Percentiles rank a stretch among this genome's conserved stretches.
Conservation (phyloP, 305 asterid genomes). For the Solanum hybrid region DNA sequence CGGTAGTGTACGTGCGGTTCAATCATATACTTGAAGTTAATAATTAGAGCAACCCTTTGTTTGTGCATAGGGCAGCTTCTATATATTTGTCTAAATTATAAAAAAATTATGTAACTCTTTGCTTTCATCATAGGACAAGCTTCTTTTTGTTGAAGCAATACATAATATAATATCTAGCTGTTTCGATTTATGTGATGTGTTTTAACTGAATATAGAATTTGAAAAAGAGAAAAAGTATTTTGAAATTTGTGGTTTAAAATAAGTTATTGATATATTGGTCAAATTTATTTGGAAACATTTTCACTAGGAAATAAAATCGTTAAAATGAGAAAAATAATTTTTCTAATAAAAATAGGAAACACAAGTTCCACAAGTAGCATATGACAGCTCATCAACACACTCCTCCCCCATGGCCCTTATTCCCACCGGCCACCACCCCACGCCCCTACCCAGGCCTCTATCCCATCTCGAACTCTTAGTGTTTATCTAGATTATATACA, state of each 20-base stretch:
- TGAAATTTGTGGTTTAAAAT: not conserved
- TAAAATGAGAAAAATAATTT: not conserved
- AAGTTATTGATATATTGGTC: not conserved
- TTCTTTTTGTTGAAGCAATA: not conserved
- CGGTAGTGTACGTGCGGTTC: constrained; percentile 7
- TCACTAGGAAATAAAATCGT: not conserved
- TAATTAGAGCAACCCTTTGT: not conserved
- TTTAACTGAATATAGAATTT: not conserved
- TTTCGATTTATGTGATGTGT: not conserved
- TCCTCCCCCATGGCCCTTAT: not conserved
- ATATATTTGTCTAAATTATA: not conserved
- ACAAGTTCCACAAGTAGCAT: not conserved
- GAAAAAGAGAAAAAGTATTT: not conserved
- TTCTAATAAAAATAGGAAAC: not conserved
- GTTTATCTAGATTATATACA: not conserved
- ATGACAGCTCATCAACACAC: not conserved
- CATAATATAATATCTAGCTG: not conserved
- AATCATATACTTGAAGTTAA: constrained; percentile 5
- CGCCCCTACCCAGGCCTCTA: not conserved
- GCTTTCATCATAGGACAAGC: not conserved
- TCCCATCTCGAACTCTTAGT: not conserved
- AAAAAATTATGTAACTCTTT: not conserved
- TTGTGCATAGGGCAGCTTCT: not conserved
- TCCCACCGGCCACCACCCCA: not conserved
- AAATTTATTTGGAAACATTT: not conserved